Evolutionary conservation across 129 eudicot genomes (phyloP).

Genomic region (Helianthus annuus): DNA sequence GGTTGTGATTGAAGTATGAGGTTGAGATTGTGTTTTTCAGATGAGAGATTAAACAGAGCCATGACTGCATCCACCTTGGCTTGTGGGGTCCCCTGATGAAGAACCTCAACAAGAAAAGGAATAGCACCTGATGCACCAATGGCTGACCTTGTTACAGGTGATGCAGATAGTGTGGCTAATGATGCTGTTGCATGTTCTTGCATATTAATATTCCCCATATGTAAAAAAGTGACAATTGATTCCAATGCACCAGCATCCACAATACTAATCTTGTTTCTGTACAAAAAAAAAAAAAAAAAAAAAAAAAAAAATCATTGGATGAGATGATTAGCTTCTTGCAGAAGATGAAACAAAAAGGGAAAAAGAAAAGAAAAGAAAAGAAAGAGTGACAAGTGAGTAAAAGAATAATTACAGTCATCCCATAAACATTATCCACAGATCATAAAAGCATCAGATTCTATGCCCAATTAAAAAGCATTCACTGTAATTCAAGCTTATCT

Average conservation of each 20-base stretch:
- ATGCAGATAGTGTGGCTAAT: constrained; percentile 84
- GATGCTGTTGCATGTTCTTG: constrained; percentile 93
- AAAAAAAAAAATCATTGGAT: constrained; percentile 20
- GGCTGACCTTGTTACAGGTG: constrained; percentile 61
- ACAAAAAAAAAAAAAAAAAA: not conserved
- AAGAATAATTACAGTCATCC: constrained; percentile 43
- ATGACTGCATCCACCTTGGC: constrained; percentile 75
- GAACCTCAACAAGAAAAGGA: constrained; percentile 67
- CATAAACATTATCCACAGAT: constrained; percentile 31
- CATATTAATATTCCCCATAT: constrained; percentile 41
- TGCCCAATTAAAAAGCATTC: constrained; percentile 19
- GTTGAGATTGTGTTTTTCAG: constrained; percentile 55
- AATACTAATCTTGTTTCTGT: constrained; percentile 79
- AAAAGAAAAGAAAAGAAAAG: constrained; percentile 25
- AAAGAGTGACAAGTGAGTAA: constrained; percentile 38
- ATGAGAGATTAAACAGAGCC: constrained; percentile 92
- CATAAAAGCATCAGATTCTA: constrained; percentile 42
- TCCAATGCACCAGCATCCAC: constrained; percentile 80
- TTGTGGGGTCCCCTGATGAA: constrained; percentile 58
- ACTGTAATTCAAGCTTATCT: constrained; percentile 1
- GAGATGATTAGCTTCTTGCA: constrained; percentile 37
- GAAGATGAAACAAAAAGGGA: constrained; percentile 36
- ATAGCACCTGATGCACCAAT: constrained; percentile 74
- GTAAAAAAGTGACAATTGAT: constrained; percentile 54
- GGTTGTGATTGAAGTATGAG: constrained; percentile 65